Evolutionary conservation across 2,329 filamentous ascomycete species (phyloP).

Genomic region (Aspergillus fructus): DNA sequence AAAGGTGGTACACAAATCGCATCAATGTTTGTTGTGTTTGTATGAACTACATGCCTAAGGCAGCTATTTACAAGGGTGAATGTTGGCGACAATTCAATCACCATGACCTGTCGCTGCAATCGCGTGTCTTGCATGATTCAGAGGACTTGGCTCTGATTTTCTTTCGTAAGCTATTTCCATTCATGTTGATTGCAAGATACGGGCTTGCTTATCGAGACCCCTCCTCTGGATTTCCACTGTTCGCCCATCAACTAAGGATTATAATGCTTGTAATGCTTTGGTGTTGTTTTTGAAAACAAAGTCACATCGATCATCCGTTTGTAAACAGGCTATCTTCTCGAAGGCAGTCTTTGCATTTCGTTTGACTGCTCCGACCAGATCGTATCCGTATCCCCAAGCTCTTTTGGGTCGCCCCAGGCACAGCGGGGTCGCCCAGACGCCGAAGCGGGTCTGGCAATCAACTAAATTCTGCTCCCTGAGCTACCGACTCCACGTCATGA

Average conservation of each 20-base stretch:
- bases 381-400: slow-evolving; percentile 2
- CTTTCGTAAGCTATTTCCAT: no score
- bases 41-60: not conserved
- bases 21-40: slow-evolving; percentile 16
- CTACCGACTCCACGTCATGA: slow-evolving; percentile 2
- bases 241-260: not conserved
- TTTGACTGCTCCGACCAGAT: not conserved
- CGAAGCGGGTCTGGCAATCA: slow-evolving; percentile 11
- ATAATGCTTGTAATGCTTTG: not conserved
- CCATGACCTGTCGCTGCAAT: no score
- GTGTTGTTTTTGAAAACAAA: not conserved
- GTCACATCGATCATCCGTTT: not conserved
- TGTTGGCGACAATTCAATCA: not conserved
- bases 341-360: not conserved
- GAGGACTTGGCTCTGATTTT: no score
- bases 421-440: slow-evolving; percentile 16
- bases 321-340: not conserved
- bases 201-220: not conserved
- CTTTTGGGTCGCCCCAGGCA: not conserved
- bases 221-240: not conserved
- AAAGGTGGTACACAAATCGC: slow-evolving; percentile 9
- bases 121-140: no score
- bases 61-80: not conserved
- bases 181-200: not conserved
- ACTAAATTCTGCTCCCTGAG: slow-evolving; percentile 1